Evolutionary conservation across 768 basidiomycete species (phyloP).

Genomic region (Phanerodontia chrysosporium): DNA sequence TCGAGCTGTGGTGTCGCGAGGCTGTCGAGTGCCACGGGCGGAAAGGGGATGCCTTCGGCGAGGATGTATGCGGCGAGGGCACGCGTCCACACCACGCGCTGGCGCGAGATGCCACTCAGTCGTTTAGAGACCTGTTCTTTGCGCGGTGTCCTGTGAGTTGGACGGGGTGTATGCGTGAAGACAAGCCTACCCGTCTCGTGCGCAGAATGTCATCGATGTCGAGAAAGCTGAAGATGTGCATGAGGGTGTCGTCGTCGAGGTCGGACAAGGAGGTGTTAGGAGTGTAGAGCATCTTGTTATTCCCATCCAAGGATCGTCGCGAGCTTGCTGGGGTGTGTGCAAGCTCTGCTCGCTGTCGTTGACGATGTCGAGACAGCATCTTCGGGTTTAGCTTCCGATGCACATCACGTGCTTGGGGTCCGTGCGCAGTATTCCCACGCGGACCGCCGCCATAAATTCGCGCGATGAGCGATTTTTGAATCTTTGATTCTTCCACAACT

Average conservation of each 20-base stretch:
- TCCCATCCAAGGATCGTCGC: too few species aligned
- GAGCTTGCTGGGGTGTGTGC: neutral
- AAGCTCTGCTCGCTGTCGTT: constrained; percentile 1
- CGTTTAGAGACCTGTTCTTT: constrained; percentile 41
- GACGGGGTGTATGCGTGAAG: neutral
- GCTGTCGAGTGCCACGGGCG: constrained; percentile 29
- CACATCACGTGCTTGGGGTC: constrained; percentile 14
- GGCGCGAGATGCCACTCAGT: constrained; percentile 38
- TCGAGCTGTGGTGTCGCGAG: constrained; percentile 44
- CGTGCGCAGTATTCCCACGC: constrained; percentile 14
- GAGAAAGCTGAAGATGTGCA: neutral
- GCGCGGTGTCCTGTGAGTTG: neutral
- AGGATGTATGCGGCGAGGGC: constrained; percentile 43
- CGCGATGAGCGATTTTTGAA: neutral
- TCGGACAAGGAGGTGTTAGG: neutral
- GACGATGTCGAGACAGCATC: neutral
- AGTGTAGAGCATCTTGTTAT: too few species aligned
- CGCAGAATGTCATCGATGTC: constrained; percentile 2
- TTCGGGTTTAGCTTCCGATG: neutral
- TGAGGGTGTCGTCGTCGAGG: constrained; percentile 2
- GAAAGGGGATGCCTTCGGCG: constrained; percentile 47
- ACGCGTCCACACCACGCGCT: constrained; percentile 55
- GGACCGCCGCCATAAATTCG: neutral
- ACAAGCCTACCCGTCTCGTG: neutral
- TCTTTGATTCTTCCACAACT: constrained; percentile 23